These are phyloP conservation scores for Lentinula boryana DNA, from an alignment of 768 basidiomycete species.

Conservation along the genomic window DNA sequence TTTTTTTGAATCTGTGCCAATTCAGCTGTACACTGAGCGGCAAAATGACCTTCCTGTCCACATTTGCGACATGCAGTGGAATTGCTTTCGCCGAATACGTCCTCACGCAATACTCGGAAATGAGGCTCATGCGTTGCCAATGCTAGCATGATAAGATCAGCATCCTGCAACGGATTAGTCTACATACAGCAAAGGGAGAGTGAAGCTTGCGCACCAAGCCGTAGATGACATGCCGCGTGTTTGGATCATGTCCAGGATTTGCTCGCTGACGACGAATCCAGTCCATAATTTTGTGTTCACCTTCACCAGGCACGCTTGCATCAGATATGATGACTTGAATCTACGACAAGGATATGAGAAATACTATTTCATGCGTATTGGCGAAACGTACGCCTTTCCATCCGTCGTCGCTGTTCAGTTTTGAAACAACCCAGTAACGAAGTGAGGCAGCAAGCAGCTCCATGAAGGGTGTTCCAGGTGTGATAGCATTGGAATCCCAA, in stretches of 20 bases:
- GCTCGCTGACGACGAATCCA: slow-evolving; percentile 87
- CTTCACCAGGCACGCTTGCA: slow-evolving; percentile 95
- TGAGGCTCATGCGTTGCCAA: slow-evolving; percentile 98
- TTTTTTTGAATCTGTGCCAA: slow-evolving; percentile 66
- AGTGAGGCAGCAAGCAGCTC: slow-evolving; percentile 80
- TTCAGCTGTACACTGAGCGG: slow-evolving; percentile 86
- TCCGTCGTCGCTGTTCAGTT: slow-evolving; percentile 91
- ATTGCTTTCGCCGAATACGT: slow-evolving; percentile 89
- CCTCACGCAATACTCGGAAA: slow-evolving; percentile 95
- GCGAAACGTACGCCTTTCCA: slow-evolving; percentile 76
- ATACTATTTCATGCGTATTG: neutral
- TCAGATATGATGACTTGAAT: slow-evolving; percentile 96
- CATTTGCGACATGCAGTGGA: slow-evolving; percentile 83
- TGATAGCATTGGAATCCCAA: slow-evolving; percentile 99
- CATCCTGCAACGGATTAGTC: slow-evolving; percentile 58
- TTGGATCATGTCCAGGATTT: slow-evolving; percentile 88
- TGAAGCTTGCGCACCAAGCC: slow-evolving; percentile 61
- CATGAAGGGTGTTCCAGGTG: slow-evolving; percentile 99
- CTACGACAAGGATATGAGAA: slow-evolving; percentile 30
- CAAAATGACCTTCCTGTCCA: slow-evolving; percentile 92
- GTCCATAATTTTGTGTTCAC: slow-evolving; percentile 99
- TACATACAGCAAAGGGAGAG: slow-evolving; percentile 3
- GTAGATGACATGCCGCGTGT: slow-evolving; percentile 96
- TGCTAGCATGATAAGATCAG: slow-evolving; percentile 98
- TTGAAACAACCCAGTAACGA: slow-evolving; percentile 94